phyloP scores from a whole-genome alignment of 768 basidiomycete genomes.

The Lactarius sp. region DNA sequence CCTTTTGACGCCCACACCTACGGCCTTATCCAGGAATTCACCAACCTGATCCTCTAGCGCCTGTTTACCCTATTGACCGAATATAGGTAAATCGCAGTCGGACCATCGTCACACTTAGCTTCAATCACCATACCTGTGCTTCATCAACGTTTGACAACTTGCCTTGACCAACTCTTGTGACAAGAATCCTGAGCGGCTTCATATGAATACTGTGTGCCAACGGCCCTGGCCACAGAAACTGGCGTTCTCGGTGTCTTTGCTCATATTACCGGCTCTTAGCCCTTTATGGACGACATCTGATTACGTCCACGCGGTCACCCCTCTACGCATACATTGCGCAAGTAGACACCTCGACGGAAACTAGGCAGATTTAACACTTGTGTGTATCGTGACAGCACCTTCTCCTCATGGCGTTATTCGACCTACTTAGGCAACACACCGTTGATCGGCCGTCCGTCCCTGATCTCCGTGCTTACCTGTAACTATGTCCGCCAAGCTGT shows the following conservation, averaged over 20 bases:
- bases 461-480: not conserved
- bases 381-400: not conserved
- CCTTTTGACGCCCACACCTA: not conserved
- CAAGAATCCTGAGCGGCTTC: conserved; percentile 7
- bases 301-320: conserved; percentile 12
- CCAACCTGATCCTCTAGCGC: conserved; percentile 1
- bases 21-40: conserved; percentile 1
- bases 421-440: not conserved
- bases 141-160: conserved; percentile 8
- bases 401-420: conserved; percentile 11
- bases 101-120: not conserved
- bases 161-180: conserved; percentile 7
- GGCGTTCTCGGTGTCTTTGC: conserved; percentile 8
- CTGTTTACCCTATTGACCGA: not conserved
- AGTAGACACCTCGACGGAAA: conserved; percentile 9
- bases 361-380: not conserved
- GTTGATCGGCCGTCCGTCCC: conserved; percentile 2
- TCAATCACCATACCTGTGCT: conserved; percentile 10
- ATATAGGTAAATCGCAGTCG: conserved; percentile 14
- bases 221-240: conserved; percentile 9
- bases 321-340: not conserved
- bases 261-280: not conserved
- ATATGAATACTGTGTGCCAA: conserved; percentile 1
- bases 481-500: not conserved
- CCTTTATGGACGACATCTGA: conserved; percentile 7